A percentile compares a stretch with the other conserved stretches of the same genome.
These are phyloP conservation scores for Tetradesmus obliquus DNA, from an alignment of 139 green algal genomes.

Conservation along the genomic window DNA sequence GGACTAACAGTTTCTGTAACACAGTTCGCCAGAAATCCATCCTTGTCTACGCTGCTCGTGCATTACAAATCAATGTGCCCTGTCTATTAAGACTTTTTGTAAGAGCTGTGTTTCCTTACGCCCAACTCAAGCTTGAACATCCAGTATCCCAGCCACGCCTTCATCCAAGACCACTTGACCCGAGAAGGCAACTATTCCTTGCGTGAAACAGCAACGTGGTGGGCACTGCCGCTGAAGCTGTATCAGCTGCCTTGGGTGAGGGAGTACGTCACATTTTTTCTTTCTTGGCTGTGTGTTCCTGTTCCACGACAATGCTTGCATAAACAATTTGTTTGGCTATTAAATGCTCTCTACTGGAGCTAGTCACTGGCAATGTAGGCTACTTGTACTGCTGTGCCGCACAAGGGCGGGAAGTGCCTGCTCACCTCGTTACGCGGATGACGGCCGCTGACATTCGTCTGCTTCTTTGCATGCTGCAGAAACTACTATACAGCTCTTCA, in stretches of 20 bases:
- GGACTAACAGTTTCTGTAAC: not conserved
- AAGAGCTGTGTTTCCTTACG: too few relatives aligned
- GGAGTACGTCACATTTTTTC: too few relatives aligned
- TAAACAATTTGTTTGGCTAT: not conserved
- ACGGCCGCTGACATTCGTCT: not conserved
- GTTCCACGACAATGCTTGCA: too few relatives aligned
- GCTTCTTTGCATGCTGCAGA: not conserved
- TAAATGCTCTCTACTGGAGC: not conserved
- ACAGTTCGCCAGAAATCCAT: not conserved
- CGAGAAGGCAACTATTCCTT: too few relatives aligned
- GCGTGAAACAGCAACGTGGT: too few relatives aligned
- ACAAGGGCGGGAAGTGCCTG: not conserved
- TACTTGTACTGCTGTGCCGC: not conserved
- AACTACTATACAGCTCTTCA: not conserved
- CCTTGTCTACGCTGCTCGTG: not conserved
- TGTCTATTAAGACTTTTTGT: too few relatives aligned
- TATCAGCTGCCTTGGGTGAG: too few relatives aligned
- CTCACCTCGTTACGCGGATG: not conserved
- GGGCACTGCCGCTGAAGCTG: too few relatives aligned
- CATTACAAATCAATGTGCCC: too few relatives aligned
- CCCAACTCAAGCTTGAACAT: not conserved
- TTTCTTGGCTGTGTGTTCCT: too few relatives aligned
- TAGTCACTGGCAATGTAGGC: not conserved
- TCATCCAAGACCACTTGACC: too few relatives aligned
- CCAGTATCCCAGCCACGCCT: not conserved